Base-by-base conservation (phyloP, 1,139 yeast genomes). In the Debaryomycetaceae sp. region DNA sequence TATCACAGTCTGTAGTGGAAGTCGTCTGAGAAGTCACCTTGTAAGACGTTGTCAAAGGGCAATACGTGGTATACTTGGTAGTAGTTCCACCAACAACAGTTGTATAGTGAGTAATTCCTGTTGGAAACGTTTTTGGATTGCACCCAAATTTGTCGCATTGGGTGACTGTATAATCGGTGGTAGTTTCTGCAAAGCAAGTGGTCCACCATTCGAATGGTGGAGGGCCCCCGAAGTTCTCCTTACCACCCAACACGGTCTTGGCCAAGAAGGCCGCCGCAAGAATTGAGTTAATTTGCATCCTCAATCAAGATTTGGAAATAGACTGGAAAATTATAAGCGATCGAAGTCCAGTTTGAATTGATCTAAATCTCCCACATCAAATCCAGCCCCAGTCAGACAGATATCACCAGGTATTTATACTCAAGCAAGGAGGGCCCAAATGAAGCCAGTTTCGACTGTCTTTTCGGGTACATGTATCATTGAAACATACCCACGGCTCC, bases 51-150 rank as follows among this genome's bases (percentile, higher is more conserved):
- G 50, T 34, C 14, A 43, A 38, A 6, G 52, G 53, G 36, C 66
- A 63, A 52, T 55, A 63, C 22, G 72, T 63, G 38, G 66, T 62
- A 53, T 58, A 61, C 14, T 57, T 45, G 17, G 66, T 58, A 35
- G 46, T 46, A 11, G 45, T 42, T 24, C 52, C 52, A 9, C 44
- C 46, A 7, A 49, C 47, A 4, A 46, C 38, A 22, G 54, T 50
- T 8, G 49, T 48, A 6, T 50, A 45, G 3, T 45, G 45, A 7
- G 47, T 47, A 22, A 52, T 42, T 30, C 70, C 72, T 6, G 73
- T 65, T 34, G 65, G 53, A 23, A 58, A 56, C 31, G 65, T 53
- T 36, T 55, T 55, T 40, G 63, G 42, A 50, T 40, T 30, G 45
- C 63, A 59, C 20, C 35, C 42, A 24, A 44, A 31, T 6, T 42